phyloP scores from a whole-genome alignment of 129 eudicot genomes.

The Artemisia tridentata region DNA sequence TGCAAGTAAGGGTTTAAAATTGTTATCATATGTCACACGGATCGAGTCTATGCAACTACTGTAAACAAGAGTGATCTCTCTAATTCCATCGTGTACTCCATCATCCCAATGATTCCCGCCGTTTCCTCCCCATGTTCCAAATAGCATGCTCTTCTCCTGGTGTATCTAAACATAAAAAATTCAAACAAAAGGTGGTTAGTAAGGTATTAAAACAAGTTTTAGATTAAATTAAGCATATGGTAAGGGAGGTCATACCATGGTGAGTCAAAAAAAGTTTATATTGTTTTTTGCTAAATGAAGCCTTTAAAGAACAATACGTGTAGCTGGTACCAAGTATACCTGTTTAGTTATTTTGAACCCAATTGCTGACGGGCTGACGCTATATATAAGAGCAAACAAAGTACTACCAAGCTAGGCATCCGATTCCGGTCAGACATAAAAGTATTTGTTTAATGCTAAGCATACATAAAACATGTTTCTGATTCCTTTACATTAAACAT shows the following conservation, averaged over 20 bases:
- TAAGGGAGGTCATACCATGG: background rate
- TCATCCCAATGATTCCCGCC: slow-evolving; percentile 54
- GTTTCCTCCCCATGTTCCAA: slow-evolving; percentile 53
- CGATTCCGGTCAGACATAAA: too few relatives aligned
- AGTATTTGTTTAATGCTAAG: background rate
- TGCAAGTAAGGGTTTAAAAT: slow-evolving; percentile 38
- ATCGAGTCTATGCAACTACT: slow-evolving; percentile 55
- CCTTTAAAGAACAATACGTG: too few relatives aligned
- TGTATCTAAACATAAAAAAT: background rate
- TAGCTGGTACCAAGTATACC: too few relatives aligned
- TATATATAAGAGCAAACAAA: too few relatives aligned
- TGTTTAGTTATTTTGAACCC: too few relatives aligned
- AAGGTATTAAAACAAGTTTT: background rate
- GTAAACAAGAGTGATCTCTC: slow-evolving; percentile 46
- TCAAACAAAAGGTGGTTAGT: background rate
- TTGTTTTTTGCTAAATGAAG: too few relatives aligned
- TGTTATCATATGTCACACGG: slow-evolving; percentile 33
- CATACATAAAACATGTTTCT: background rate
- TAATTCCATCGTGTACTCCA: slow-evolving; percentile 6
- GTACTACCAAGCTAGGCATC: too few relatives aligned
- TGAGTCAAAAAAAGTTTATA: too few relatives aligned
- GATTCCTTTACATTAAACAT: background rate
- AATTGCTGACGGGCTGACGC: too few relatives aligned
- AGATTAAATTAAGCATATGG: background rate
- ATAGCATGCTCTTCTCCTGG: slow-evolving; percentile 23